Evolutionary conservation across 495 filamentous ascomycete species (phyloP).

Genomic region (Aspergillus panamensis): DNA sequence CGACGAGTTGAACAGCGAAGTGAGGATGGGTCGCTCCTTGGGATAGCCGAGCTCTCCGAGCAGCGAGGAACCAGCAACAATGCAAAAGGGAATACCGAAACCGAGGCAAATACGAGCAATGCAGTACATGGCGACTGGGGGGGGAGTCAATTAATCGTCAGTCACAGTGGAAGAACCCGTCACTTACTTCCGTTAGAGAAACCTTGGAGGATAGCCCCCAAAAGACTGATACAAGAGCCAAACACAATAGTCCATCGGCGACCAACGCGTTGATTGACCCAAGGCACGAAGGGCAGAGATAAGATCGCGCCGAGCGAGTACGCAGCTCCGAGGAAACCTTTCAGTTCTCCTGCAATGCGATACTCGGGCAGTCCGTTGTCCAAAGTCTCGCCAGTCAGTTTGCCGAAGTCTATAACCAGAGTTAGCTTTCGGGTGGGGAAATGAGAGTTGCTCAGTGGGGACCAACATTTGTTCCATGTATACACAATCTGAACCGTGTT

Average conservation of each 20-base stretch:
- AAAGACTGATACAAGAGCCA: conserved; percentile 54
- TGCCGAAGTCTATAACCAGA: conserved; percentile 31
- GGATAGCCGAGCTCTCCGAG: conserved; percentile 66
- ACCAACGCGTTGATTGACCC: conserved; percentile 53
- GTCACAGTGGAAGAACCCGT: background rate
- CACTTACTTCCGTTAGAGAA: conserved; percentile 28
- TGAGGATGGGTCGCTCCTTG: conserved; percentile 62
- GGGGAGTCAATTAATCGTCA: conserved; percentile 23
- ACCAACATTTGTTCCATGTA: conserved; percentile 54
- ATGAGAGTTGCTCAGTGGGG: background rate
- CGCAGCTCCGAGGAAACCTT: conserved; percentile 29
- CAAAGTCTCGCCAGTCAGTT: conserved; percentile 24
- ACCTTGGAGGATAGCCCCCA: conserved; percentile 56
- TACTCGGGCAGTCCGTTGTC: conserved; percentile 20
- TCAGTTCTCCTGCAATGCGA: conserved; percentile 24
- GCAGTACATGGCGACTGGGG: conserved; percentile 57
- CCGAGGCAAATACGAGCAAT: conserved; percentile 63
- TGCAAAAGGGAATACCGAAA: conserved; percentile 62
- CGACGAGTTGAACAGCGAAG: conserved; percentile 63
- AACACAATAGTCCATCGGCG: conserved; percentile 58
- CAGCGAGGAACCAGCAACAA: conserved; percentile 59
- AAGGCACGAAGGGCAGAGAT: conserved; percentile 57
- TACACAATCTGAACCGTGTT: conserved; percentile 62
- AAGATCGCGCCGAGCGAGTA: conserved; percentile 46
- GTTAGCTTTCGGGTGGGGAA: background rate